A percentile compares a stretch with the other conserved stretches of the same genome.
These are phyloP conservation scores for Schrenkiella parvula DNA, from an alignment of 345 rosid species.

Conservation along the genomic window DNA sequence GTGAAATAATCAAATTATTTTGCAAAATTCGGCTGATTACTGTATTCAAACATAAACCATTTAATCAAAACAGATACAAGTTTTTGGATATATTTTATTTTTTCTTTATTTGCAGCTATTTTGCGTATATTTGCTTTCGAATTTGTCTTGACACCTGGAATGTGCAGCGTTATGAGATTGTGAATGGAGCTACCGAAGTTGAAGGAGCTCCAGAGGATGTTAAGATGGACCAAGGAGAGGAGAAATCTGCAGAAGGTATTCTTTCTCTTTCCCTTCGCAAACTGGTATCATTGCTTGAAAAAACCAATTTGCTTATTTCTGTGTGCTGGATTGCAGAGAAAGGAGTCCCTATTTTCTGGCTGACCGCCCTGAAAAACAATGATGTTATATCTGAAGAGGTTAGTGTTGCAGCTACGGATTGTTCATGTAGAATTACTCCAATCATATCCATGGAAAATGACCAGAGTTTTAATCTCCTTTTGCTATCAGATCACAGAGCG, in stretches of 20 bases:
- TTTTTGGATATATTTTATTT: too few relatives aligned
- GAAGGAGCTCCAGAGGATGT: slow-evolving; percentile 52
- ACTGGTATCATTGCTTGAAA: neutral
- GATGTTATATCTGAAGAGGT: slow-evolving; percentile 57
- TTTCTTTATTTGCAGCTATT: neutral
- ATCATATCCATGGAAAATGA: neutral
- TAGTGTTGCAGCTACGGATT: neutral
- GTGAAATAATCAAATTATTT: too few relatives aligned
- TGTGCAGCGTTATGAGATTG: slow-evolving; percentile 78
- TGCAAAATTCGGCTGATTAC: too few relatives aligned
- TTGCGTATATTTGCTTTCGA: neutral
- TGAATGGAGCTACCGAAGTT: slow-evolving; percentile 66
- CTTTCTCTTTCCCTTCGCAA: neutral
- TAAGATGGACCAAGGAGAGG: slow-evolving; percentile 55
- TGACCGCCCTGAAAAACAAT: slow-evolving; percentile 83
- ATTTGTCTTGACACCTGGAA: neutral
- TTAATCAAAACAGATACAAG: neutral
- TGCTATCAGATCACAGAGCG: slow-evolving; percentile 62
- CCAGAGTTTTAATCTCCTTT: neutral
- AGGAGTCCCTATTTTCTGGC: slow-evolving; percentile 97
- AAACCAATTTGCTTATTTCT: neutral
- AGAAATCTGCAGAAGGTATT: slow-evolving; percentile 55
- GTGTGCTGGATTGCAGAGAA: slow-evolving; percentile 49
- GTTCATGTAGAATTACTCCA: neutral
- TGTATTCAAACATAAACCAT: too few relatives aligned